Percentiles rank a stretch among this genome's conserved stretches.
Conservation (phyloP, 2,329 filamentous ascomycete species). For the Stagonosporopsis rhizophila region DNA sequence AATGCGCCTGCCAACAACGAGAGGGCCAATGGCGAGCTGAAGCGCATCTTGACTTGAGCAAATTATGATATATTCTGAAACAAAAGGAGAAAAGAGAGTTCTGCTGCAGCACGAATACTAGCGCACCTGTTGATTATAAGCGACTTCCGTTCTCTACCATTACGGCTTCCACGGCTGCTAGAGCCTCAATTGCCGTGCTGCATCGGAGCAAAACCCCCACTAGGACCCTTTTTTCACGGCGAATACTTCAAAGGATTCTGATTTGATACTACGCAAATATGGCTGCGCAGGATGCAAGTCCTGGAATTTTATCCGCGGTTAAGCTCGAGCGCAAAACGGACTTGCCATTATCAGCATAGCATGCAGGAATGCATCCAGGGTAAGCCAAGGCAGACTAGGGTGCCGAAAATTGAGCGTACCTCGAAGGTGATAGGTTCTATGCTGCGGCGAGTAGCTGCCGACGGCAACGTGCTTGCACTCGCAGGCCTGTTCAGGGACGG, state of each 20-base stretch:
- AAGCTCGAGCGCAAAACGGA: conserved; percentile 2
- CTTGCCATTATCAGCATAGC: conserved; percentile 5
- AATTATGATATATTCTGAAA: conserved; percentile 1
- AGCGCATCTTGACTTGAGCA: conserved; percentile 32
- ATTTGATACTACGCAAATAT: conserved; percentile 2
- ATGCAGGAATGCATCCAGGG: not conserved
- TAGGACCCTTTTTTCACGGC: not conserved
- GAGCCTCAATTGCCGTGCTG: conserved; percentile 6
- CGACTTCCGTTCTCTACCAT: not conserved
- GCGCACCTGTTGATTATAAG: conserved; percentile 8
- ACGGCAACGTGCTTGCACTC: not conserved
- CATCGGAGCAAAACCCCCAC: not conserved
- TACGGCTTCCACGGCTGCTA: not conserved
- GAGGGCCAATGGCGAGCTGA: conserved; percentile 32
- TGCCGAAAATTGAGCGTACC: not conserved
- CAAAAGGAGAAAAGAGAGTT: conserved; percentile 1
- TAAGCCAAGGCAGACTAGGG: not conserved
- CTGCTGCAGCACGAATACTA: conserved; percentile 2
- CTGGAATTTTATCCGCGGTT: not conserved
- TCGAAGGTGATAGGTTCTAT: not conserved
- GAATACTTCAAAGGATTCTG: conserved; percentile 2
- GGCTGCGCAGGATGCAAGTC: not conserved
- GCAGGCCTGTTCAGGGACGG: not conserved
- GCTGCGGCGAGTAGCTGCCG: not conserved
- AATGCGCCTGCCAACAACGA: conserved; percentile 34